A percentile compares a stretch with the other conserved stretches of the same genome.
Conservation (phyloP, 169 alveolate species). For the Plasmodium knowlesi region DNA sequence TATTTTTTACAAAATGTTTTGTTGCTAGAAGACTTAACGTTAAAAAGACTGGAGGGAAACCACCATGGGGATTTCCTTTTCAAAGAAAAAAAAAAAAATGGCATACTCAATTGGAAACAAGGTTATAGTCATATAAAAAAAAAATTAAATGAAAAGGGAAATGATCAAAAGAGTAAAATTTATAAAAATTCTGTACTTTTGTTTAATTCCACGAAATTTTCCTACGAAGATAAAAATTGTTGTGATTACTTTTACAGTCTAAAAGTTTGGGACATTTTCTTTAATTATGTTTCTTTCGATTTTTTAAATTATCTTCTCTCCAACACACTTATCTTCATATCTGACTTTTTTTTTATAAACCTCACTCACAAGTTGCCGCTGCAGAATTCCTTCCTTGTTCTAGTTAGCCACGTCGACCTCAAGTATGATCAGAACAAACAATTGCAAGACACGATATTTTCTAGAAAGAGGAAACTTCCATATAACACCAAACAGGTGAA, state of each 20-base stretch:
- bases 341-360: conserved; percentile 45
- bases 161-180: conserved; percentile 50
- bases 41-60: conserved; percentile 41
- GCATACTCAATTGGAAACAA: conserved; percentile 44
- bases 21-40: conserved; percentile 39
- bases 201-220: conserved; percentile 67
- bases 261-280: conserved; percentile 66
- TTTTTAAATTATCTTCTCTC: conserved; percentile 64
- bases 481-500: conserved; percentile 32
- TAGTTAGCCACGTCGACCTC: conserved; percentile 24
- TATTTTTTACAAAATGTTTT: conserved; percentile 74
- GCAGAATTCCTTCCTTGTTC: conserved; percentile 24
- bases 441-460: conserved; percentile 10
- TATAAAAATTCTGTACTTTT: conserved; percentile 47
- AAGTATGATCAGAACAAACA: conserved; percentile 19
- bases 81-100: conserved; percentile 41
- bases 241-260: conserved; percentile 68
- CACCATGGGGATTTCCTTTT: conserved; percentile 32
- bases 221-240: conserved; percentile 68
- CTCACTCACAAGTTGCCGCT: neutral
- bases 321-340: conserved; percentile 65
- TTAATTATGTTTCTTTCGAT: conserved; percentile 66
- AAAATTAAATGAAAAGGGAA: conserved; percentile 63
- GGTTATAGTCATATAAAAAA: conserved; percentile 49
- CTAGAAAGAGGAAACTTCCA: conserved; percentile 25